Base-by-base conservation (phyloP, 192 early-diverging fungal species). In the Gonapodya sp. region DNA sequence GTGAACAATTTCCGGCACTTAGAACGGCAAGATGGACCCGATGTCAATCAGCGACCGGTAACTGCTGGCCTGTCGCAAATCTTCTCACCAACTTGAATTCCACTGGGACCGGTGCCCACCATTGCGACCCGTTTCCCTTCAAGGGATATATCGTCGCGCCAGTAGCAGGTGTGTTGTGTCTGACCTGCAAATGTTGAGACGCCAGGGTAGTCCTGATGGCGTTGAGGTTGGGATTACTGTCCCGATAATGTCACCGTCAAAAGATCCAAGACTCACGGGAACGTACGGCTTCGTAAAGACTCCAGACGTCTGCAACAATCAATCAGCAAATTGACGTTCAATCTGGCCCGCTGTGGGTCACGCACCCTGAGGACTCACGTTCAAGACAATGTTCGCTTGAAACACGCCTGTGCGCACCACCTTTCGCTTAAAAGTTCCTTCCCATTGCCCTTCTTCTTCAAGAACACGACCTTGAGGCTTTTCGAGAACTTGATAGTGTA, bases 131-230 rank as follows among this genome's bases (percentile, higher is more conserved):
- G 64, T 30, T 72, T 72, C 16, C 64, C 64, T 30, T 72, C 16
- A 16, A 72, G 64, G 16, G 64, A 30, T 30, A 72, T 30, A 16
- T 72, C 64, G 16, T 16, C 16, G 30, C 30, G 16, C 64, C 64
- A 72, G 16, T 72, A 16, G 64, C 64, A 72, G 16, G 64, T 30
- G 64, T 72, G 64, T 30, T 18, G 16, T 30, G 16, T 16, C 64
- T 16, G 16, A 30, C 64, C 64, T 30, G 16, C 30, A 30, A 72
- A 72, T 16, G 64, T 72, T 30, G 16, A 16, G 64, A 18, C 16
- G 64, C 64, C 64, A 30, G 64, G 64, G 64, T 72, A 72, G 64
- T 72, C n/a, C n/a, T n/a, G n/a, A n/a, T n/a, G n/a, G n/a, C n/a
- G n/a, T n/a, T n/a, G n/a, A n/a, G n/a, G n/a, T n/a, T n/a, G n/a